phyloP scores from a whole-genome alignment of 2,329 filamentous ascomycete genomes.

The Phyllosticta paracitricarpa region DNA sequence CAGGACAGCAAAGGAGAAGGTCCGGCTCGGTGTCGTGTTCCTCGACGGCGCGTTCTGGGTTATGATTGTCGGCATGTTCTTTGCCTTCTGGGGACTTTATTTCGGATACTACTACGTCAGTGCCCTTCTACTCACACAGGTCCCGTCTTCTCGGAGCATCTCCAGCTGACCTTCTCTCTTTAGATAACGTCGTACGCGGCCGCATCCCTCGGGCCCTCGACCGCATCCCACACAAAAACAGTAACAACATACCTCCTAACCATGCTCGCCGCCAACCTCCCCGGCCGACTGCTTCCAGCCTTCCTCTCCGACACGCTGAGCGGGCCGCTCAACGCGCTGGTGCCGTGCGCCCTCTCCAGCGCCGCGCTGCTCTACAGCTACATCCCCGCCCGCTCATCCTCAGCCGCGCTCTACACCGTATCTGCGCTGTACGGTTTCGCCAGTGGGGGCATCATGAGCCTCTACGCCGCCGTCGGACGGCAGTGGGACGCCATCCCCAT shows the following conservation, averaged over 20 bases:
- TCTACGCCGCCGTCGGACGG: background rate
- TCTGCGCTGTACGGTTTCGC: conserved; percentile 9
- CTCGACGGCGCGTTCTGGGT: conserved; percentile 16
- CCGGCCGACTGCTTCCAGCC: background rate
- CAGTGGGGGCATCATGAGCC: conserved; percentile 1
- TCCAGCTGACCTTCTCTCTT: background rate
- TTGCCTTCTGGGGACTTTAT: conserved; percentile 8
- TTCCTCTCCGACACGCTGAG: background rate
- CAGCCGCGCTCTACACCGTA: background rate
- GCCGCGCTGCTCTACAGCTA: background rate
- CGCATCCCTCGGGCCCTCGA: background rate
- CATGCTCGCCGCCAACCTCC: background rate
- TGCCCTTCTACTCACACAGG: background rate
- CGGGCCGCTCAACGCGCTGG: background rate
- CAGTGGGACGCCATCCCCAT: background rate
- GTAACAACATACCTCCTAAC: background rate
- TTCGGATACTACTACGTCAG: conserved; percentile 17
- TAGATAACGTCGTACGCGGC: background rate
- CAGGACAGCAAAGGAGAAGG: background rate
- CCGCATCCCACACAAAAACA: background rate
- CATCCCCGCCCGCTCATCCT: background rate
- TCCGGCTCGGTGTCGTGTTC: conserved; percentile 12
- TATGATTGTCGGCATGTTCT: conserved; percentile 11
- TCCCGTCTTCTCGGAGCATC: background rate
- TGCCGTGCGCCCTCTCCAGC: background rate